Evolutionary conservation across 208 protist genomes (phyloP), one percentile per base, ranked within the genome.

Genomic region (Phytomonas sp.): DNA sequence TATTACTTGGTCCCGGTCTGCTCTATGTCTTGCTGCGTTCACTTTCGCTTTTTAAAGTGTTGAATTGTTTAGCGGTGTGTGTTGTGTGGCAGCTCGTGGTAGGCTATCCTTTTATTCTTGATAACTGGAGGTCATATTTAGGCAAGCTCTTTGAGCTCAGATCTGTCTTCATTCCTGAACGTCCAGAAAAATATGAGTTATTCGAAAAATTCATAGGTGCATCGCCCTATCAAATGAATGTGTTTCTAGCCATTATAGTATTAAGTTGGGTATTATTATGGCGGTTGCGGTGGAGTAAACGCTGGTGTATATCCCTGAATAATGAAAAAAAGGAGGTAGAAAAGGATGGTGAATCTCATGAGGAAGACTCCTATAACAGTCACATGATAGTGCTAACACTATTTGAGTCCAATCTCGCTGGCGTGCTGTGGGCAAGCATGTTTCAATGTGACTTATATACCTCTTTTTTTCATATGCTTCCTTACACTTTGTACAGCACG

Each of bases 371-470:
- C 66, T 11, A 33, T 6, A 56, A 17, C 13, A 26, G 46, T 26
- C 46, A 56, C 26, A 56, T 72, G 11, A 86, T 97, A 32, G 70
- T 88, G 1, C 70, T 85, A 67, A 89, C 90, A 0, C 51, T 98
- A 32, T 84, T 98, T 59, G 80, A 87, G 68, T 88, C 79, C 26
- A 98, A 98, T 75, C 77, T 97, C 20, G 84, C 97, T 65, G 97
- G 96, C 26, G 81, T 98, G 34, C 74, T 84, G 17, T 95, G 93
- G 66, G 71, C 86, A 7, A 82, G 95, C 43, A 83, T 83, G 5
- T 46, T 98, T n/a, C 96, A 98, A 74, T 98, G 93, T 72, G 95
- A 98, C 83, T 98, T 98, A 74, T 92, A 96, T 66, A 68, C 75
- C 15, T 98, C 94, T 91, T 98, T 97, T 79, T 96, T 90, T 73